A percentile compares a stretch with the other conserved stretches of the same genome.
Evolutionary conservation across 257 asterid genomes (phyloP).

Genomic region (Capsicum pubescens): DNA sequence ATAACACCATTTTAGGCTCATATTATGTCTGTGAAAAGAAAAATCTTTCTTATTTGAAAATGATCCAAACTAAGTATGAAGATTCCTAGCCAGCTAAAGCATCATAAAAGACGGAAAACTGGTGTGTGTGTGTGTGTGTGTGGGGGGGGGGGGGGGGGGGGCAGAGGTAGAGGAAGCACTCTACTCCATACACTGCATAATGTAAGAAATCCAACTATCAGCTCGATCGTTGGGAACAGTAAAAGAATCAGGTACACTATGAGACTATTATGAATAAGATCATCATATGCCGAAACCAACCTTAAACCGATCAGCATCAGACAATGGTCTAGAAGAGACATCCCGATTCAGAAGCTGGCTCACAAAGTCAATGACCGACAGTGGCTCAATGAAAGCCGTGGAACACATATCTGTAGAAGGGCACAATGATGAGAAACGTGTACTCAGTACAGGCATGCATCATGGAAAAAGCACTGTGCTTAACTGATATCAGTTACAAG

Average conservation of each 20-base stretch:
- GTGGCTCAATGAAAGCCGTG: slow-evolving; percentile 97
- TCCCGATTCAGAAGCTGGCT: slow-evolving; percentile 85
- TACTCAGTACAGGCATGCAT: background rate
- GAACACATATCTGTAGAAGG: slow-evolving; percentile 86
- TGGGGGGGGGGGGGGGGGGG: background rate
- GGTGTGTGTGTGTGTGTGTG: too few relatives aligned
- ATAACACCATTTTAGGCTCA: background rate
- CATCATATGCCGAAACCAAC: slow-evolving; percentile 39
- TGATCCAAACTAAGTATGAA: background rate
- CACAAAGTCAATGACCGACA: slow-evolving; percentile 85
- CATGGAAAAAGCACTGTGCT: background rate
- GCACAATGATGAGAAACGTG: background rate
- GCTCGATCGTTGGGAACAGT: background rate
- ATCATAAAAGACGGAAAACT: background rate
- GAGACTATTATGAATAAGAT: slow-evolving; percentile 5
- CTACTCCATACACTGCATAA: background rate
- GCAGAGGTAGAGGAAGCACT: background rate
- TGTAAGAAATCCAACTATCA: background rate
- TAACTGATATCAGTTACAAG: background rate
- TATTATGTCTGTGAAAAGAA: background rate
- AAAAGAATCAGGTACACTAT: background rate
- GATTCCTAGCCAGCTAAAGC: background rate
- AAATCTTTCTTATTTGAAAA: background rate
- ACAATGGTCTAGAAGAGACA: slow-evolving; percentile 70
- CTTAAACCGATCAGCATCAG: slow-evolving; percentile 97